These are phyloP conservation scores for Lentithecium fluviatile DNA, from an alignment of 495 filamentous ascomycete genomes.

Conservation along the genomic window DNA sequence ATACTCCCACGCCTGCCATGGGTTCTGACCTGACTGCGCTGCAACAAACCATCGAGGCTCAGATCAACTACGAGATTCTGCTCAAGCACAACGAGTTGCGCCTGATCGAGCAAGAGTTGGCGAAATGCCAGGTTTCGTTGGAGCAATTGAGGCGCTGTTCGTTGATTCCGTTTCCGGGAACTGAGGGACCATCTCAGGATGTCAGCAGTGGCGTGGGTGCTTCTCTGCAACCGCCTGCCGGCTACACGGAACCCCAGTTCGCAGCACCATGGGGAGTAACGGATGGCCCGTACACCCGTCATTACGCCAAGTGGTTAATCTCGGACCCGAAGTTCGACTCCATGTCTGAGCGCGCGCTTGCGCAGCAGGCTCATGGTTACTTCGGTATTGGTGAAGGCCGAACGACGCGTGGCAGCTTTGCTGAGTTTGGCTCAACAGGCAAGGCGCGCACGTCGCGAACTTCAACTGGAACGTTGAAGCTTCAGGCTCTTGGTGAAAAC, in stretches of 20 bases:
- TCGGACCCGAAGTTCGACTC: constrained; percentile 81
- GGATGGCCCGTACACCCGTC: constrained; percentile 87
- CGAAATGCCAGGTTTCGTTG: constrained; percentile 91
- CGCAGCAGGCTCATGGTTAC: constrained; percentile 27
- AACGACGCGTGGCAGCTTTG: constrained; percentile 69
- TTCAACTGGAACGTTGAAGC: constrained; percentile 47
- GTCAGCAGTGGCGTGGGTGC: constrained; percentile 71
- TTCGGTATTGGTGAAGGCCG: constrained; percentile 55
- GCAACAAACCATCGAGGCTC: constrained; percentile 73
- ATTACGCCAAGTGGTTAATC: constrained; percentile 92
- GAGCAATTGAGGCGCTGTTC: constrained; percentile 92
- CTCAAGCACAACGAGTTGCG: constrained; percentile 92
- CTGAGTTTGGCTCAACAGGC: constrained; percentile 56
- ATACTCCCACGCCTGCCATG: constrained; percentile 26
- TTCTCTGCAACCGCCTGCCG: constrained; percentile 58
- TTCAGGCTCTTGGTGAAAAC: constrained; percentile 58
- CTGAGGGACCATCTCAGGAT: constrained; percentile 58
- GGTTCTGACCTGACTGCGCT: constrained; percentile 42
- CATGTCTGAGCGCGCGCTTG: constrained; percentile 19
- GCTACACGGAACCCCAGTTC: constrained; percentile 60
- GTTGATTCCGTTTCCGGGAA: constrained; percentile 79
- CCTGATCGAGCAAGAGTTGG: constrained; percentile 92
- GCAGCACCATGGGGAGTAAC: constrained; percentile 84
- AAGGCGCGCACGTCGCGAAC: constrained; percentile 52
- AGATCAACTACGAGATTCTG: constrained; percentile 87